A percentile compares a stretch with the other conserved stretches of the same genome.
Conservation (phyloP, 2,329 filamentous ascomycete genomes). For the Trichoderma sp. region DNA sequence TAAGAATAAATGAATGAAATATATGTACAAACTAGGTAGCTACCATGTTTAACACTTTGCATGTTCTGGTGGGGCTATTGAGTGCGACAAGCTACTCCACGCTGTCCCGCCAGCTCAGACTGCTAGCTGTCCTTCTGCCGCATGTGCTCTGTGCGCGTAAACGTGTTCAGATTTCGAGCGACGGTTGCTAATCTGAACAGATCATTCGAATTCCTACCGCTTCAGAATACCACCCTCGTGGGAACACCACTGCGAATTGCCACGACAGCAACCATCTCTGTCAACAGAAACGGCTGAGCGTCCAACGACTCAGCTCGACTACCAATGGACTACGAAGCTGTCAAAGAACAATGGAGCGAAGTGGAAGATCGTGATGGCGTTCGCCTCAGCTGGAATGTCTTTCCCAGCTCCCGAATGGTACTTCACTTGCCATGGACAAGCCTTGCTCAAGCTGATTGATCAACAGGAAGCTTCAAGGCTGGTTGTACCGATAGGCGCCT, state of each 20-base stretch:
- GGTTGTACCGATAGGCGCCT: slow-evolving; percentile 92
- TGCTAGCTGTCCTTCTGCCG: slow-evolving; percentile 18
- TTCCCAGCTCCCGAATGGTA: slow-evolving; percentile 97
- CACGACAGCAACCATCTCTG: neutral
- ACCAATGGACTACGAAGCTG: slow-evolving; percentile 84
- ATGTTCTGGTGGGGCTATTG: neutral
- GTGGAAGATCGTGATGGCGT: slow-evolving; percentile 96
- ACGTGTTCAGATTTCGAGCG: slow-evolving; percentile 7
- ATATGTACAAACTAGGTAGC: neutral
- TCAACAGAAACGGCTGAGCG: slow-evolving; percentile 1
- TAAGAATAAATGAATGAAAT: neutral
- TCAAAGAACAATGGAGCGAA: slow-evolving; percentile 96
- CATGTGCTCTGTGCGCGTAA: slow-evolving; percentile 4
- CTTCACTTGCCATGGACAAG: slow-evolving; percentile 37
- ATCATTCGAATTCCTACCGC: neutral
- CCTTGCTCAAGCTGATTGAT: neutral
- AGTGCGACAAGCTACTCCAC: slow-evolving; percentile 1
- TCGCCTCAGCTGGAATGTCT: slow-evolving; percentile 97
- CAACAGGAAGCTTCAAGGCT: slow-evolving; percentile 85
- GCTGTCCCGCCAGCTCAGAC: slow-evolving; percentile 5
- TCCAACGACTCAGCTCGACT: neutral
- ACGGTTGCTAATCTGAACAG: neutral
- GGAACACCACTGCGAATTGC: neutral
- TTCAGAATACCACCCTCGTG: neutral
- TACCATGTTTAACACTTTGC: neutral